phyloP scores from a whole-genome alignment of 257 asterid species.

The Thymus quinquecostatus region DNA sequence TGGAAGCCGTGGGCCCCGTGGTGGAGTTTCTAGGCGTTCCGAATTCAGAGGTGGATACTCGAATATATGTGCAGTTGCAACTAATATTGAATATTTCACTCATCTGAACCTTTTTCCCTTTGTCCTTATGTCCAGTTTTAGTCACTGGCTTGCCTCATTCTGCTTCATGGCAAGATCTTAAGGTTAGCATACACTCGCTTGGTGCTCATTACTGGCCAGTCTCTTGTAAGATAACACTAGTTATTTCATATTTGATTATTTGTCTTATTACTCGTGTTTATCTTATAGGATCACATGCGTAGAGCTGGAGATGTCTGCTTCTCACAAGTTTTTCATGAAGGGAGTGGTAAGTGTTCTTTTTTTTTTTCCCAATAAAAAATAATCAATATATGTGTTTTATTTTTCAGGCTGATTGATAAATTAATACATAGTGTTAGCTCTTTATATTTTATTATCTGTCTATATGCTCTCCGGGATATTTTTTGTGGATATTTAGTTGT shows the following conservation, averaged over 20 bases:
- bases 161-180: slow-evolving; percentile 99
- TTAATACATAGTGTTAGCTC: slow-evolving; percentile 2
- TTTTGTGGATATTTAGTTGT: neutral
- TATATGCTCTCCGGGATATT: slow-evolving; percentile 1
- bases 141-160: slow-evolving; percentile 87
- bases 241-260: slow-evolving; percentile 12
- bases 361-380: no score
- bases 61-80: slow-evolving; percentile 14
- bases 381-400: neutral
- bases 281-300: slow-evolving; percentile 95
- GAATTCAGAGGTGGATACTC: slow-evolving; percentile 68
- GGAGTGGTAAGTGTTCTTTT: slow-evolving; percentile 69
- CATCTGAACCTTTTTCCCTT: slow-evolving; percentile 17
- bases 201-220: slow-evolving; percentile 17
- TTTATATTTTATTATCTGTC: neutral
- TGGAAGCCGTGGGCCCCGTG: slow-evolving; percentile 78
- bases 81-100: neutral
- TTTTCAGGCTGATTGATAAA: neutral
- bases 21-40: slow-evolving; percentile 94
- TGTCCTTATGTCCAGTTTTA: slow-evolving; percentile 52
- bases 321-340: slow-evolving; percentile 94
- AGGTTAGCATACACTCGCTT: slow-evolving; percentile 48
- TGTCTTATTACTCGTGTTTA: slow-evolving; percentile 28
- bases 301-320: slow-evolving; percentile 99
- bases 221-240: slow-evolving; percentile 1